Evolutionary conservation across 495 filamentous ascomycete species (phyloP).

Genomic region (Neurospora sublineolata): DNA sequence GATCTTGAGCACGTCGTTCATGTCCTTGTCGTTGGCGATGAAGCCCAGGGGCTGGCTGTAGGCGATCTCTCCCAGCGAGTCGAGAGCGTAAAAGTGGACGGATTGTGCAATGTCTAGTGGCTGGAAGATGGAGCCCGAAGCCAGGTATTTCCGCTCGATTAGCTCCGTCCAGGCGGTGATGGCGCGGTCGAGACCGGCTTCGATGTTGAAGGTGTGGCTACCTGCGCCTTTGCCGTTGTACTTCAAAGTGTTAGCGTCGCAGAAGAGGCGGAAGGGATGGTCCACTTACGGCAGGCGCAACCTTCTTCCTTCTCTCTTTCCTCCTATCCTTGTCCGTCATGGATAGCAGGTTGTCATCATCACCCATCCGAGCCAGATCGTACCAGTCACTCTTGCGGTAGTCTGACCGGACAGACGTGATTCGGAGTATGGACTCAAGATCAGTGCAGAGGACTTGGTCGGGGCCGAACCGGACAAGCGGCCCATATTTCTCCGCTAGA

Average conservation of each 20-base stretch:
- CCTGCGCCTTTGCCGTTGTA: slow-evolving; percentile 29
- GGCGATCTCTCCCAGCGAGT: slow-evolving; percentile 53
- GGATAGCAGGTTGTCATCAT: slow-evolving; percentile 27
- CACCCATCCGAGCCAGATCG: slow-evolving; percentile 26
- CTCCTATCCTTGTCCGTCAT: slow-evolving; percentile 17
- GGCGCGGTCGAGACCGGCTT: slow-evolving; percentile 35
- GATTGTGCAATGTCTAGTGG: slow-evolving; percentile 42
- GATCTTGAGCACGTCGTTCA: slow-evolving; percentile 41
- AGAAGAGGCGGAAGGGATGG: no score
- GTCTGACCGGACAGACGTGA: slow-evolving; percentile 24
- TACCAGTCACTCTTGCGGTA: slow-evolving; percentile 36
- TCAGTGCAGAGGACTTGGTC: slow-evolving; percentile 24
- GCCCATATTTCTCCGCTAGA: slow-evolving; percentile 11
- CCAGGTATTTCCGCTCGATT: slow-evolving; percentile 38
- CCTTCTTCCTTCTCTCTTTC: slow-evolving; percentile 19
- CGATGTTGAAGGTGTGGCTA: slow-evolving; percentile 21
- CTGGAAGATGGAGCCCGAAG: slow-evolving; percentile 19
- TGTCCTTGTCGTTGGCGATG: slow-evolving; percentile 45
- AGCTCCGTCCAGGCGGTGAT: slow-evolving; percentile 29
- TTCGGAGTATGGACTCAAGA: slow-evolving; percentile 28
- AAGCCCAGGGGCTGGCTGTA: slow-evolving; percentile 54
- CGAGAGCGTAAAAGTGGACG: slow-evolving; percentile 44
- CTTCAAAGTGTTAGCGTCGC: background rate
- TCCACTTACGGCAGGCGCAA: slow-evolving; percentile 17
- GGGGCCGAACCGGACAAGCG: slow-evolving; percentile 18